phyloP scores from a whole-genome alignment of 257 asterid genomes.

The Solanum boliviense region DNA sequence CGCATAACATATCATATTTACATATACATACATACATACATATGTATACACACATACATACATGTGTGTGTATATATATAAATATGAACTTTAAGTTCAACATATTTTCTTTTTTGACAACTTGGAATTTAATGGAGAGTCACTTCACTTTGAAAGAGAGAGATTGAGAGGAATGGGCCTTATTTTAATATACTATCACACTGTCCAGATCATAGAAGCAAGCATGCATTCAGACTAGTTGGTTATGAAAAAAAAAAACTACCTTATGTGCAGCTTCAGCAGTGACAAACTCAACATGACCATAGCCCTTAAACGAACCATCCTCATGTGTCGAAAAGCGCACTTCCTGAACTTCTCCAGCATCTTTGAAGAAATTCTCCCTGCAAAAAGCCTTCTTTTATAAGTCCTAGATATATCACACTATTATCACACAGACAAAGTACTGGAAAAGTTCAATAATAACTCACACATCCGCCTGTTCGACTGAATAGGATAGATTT shows the following conservation, averaged over 20 bases:
- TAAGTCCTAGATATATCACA: neutral
- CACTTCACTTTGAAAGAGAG: neutral
- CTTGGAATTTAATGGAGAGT: neutral
- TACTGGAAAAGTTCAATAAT: neutral
- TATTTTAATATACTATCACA: neutral
- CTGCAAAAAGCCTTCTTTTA: constrained; percentile 20
- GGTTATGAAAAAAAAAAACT: neutral
- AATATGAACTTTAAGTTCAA: neutral
- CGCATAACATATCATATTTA: neutral
- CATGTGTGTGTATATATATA: too few species aligned
- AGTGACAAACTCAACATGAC: constrained; percentile 80
- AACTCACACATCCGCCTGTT: constrained; percentile 58
- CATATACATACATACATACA: neutral
- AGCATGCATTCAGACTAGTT: neutral
- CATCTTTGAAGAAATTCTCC: constrained; percentile 54
- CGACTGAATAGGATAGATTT: constrained; percentile 49
- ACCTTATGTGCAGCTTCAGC: constrained; percentile 71
- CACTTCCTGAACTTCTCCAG: constrained; percentile 60
- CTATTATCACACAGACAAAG: neutral
- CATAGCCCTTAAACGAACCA: constrained; percentile 66
- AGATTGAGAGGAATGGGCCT: neutral
- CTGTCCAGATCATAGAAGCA: neutral
- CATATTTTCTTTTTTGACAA: neutral
- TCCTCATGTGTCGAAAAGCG: constrained; percentile 49
- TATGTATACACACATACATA: too few species aligned